Base-by-base conservation (phyloP, 495 filamentous ascomycete species). In the Chaetomium tenue region DNA sequence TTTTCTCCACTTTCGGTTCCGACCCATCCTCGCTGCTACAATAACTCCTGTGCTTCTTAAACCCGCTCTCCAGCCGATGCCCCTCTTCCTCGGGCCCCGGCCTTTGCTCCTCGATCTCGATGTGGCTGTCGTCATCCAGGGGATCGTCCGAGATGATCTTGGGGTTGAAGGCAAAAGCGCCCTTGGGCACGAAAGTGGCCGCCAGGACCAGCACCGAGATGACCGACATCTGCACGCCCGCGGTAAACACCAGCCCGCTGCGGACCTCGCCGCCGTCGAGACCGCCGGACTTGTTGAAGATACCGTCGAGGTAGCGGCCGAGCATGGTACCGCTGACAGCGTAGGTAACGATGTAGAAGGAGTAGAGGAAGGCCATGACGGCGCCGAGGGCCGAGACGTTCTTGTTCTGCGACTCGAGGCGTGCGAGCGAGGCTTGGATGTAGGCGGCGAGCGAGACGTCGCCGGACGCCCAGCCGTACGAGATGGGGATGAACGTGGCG, bases 301-400 rank as follows among this genome's bases (percentile, higher is more conserved):
- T 64, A 1, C 60, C 37, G 40, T 80, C 78, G 48, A 80, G 71
- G 58, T 79, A 82, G 18, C 71, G 59, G 13, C 78, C 78, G 12
- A 81, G 71, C 11, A 78, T 30, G n/a, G 77, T 77, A 0, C 73
- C 73, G 3, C 69, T 64, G 40, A 81, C 75, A 46, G 78, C 78
- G 55, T 79, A 80, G 40, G 76, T 64, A 58, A 78, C 67, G 50
- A 81, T 78, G 58, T 82, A 79, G 13, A 77, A 76, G 8, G 74
- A 77, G 67, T 82, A 78, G 46, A 81, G 63, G 62, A 82, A 80
- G 0, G 77, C 78, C 77, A 81, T 81, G 61, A 82, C 77, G 5
- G 79, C 78, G 9, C 77, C 77, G 18, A 81, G 70, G 8, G 78
- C 70, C 33, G 78, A 82, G 18, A 82, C 77, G 30, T 81, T 75